These are phyloP conservation scores for Marvania coccoides DNA, from an alignment of 139 green algal species.

Conservation along the genomic window DNA sequence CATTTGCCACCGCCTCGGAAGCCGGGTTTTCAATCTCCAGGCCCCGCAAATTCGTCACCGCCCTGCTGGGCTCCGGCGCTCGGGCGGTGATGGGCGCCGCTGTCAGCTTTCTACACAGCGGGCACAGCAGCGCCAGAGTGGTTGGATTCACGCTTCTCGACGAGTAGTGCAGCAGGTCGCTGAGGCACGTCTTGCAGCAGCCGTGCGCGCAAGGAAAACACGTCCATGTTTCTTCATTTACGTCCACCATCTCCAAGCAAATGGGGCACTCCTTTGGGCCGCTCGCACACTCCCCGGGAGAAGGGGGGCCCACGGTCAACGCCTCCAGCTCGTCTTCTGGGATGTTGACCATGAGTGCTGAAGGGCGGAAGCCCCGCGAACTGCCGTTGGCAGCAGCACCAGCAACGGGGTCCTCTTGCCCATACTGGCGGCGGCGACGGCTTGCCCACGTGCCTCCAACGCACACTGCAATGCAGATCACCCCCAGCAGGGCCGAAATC, in stretches of 20 bases:
- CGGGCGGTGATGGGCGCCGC: too few relatives aligned
- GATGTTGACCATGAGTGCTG: too few relatives aligned
- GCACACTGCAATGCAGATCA: neutral
- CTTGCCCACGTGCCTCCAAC: neutral
- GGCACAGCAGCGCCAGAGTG: neutral
- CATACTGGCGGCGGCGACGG: neutral
- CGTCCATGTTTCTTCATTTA: neutral
- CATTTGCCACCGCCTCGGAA: too few relatives aligned
- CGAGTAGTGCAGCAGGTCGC: slow-evolving; percentile 9
- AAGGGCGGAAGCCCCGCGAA: too few relatives aligned
- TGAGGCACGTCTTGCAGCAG: slow-evolving; percentile 1
- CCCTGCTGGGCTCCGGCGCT: too few relatives aligned
- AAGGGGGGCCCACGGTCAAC: too few relatives aligned
- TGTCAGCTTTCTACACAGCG: neutral
- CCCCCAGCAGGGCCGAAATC: slow-evolving; percentile 2
- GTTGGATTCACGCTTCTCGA: neutral
- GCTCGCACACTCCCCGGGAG: too few relatives aligned
- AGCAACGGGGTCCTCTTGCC: neutral
- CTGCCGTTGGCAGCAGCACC: neutral
- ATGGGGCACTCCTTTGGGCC: slow-evolving; percentile 24
- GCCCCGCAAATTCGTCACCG: too few relatives aligned
- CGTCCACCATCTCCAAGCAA: slow-evolving; percentile 4
- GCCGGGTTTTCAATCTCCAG: too few relatives aligned
- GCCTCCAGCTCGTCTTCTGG: too few relatives aligned
- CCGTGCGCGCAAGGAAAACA: slow-evolving; percentile 18